These are phyloP conservation scores for Saturnispora ahearnii DNA, from an alignment of 805 yeast genomes.

Conservation along the genomic window DNA sequence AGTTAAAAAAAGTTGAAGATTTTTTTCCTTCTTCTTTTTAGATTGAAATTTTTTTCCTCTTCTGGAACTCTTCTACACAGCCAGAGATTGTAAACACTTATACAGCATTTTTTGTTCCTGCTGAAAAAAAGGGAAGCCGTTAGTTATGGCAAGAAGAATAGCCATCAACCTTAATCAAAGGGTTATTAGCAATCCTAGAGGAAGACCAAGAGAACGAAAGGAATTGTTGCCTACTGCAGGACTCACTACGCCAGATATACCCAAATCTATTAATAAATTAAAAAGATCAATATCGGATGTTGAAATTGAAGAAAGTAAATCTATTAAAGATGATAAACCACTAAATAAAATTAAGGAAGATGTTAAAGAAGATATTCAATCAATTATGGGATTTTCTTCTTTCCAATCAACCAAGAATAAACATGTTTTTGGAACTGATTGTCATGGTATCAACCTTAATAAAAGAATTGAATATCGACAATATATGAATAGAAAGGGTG, in stretches of 20 bases:
- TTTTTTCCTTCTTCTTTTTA: background rate
- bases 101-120: no score
- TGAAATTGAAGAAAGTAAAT: background rate
- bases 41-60: background rate
- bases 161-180: conserved; percentile 11
- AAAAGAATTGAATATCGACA: conserved; percentile 42
- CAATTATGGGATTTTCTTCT: conserved; percentile 50
- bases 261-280: background rate
- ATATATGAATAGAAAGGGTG: conserved; percentile 50
- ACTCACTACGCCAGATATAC: no score
- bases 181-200: background rate
- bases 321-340: conserved; percentile 23
- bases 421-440: conserved; percentile 41
- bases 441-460: conserved; percentile 33
- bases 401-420: conserved; percentile 50
- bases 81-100: background rate
- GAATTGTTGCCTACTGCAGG: background rate
- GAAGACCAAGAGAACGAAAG: background rate
- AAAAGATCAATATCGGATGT: background rate
- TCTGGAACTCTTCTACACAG: background rate
- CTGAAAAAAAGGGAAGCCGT: no score
- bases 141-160: conserved; percentile 11
- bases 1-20: background rate
- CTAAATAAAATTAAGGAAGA: conserved; percentile 12
- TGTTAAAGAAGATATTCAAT: conserved; percentile 28